Conservation (phyloP, 331 rosid genomes). For the Phaseolus coccineus region DNA sequence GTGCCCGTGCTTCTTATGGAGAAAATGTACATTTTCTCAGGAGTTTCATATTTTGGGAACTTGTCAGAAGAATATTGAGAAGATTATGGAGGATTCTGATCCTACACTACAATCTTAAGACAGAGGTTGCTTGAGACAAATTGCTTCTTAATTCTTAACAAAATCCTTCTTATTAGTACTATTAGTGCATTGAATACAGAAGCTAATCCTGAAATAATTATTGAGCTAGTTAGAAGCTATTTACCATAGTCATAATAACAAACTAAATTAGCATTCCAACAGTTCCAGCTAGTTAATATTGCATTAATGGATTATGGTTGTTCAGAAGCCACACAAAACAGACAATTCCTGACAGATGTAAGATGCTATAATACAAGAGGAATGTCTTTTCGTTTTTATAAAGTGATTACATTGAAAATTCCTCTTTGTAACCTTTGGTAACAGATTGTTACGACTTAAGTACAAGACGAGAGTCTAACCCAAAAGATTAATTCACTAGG, state of each 20-base stretch:
- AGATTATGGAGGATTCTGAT: background rate
- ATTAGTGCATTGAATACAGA: background rate
- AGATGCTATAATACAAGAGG: background rate
- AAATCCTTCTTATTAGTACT: background rate
- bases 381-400: background rate
- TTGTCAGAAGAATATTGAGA: background rate
- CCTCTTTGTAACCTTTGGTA: background rate
- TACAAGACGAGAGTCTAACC: background rate
- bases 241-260: background rate
- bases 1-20: background rate
- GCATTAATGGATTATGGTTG: background rate
- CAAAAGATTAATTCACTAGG: too few relatives aligned
- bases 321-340: background rate
- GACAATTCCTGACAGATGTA: background rate
- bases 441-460: too few relatives aligned
- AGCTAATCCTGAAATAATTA: background rate
- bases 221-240: background rate
- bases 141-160: background rate
- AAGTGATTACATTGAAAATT: background rate
- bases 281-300: background rate
- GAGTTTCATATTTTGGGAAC: conserved; percentile 2
- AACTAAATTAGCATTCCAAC: background rate
- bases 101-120: background rate
- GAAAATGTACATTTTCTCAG: background rate
- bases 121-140: conserved; percentile 2